Evolutionary conservation across 352 stramenopile species (phyloP).

Genomic region (Globisporangium polare): DNA sequence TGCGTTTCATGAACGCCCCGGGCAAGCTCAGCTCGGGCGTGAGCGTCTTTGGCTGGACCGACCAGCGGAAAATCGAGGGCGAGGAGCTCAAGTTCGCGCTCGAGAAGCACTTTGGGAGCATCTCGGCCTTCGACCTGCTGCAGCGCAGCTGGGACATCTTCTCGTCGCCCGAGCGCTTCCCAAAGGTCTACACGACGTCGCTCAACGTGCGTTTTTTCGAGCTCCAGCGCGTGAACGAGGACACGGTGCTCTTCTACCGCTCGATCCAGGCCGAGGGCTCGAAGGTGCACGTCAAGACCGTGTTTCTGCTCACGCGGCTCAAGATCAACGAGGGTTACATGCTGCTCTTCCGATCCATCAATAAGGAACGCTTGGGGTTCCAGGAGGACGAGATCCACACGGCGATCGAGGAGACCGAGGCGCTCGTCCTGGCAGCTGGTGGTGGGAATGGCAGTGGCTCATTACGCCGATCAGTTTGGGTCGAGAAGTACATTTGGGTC

Average conservation of each 20-base stretch:
- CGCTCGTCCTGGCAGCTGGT: not conserved
- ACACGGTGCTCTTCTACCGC: slow-evolving; percentile 59
- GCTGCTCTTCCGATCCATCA: slow-evolving; percentile 56
- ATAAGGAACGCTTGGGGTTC: slow-evolving; percentile 49
- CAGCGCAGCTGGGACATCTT: slow-evolving; percentile 59
- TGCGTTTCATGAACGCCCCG: slow-evolving; percentile 37
- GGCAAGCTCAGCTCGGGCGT: slow-evolving; percentile 45
- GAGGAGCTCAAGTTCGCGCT: slow-evolving; percentile 56
- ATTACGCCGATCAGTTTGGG: slow-evolving; percentile 34
- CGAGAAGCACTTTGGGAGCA: slow-evolving; percentile 40
- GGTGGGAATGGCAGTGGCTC: slow-evolving; percentile 6
- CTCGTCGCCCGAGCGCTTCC: slow-evolving; percentile 35
- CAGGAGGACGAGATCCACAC: slow-evolving; percentile 29
- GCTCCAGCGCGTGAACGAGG: slow-evolving; percentile 45
- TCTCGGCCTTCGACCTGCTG: slow-evolving; percentile 40
- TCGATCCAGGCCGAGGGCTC: slow-evolving; percentile 34
- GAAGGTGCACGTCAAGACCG: slow-evolving; percentile 39
- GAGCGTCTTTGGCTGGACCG: slow-evolving; percentile 58
- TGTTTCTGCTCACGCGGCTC: slow-evolving; percentile 58
- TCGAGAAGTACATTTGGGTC: slow-evolving; percentile 66
- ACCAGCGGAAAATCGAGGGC: slow-evolving; percentile 46
- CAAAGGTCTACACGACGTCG: slow-evolving; percentile 41
- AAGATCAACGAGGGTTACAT: slow-evolving; percentile 54
- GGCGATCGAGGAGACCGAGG: slow-evolving; percentile 16
- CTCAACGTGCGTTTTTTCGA: slow-evolving; percentile 42